A percentile compares a stretch with the other conserved stretches of the same genome.
phyloP scores from a whole-genome alignment of 257 asterid species.

The Rehmannia glutinosa region DNA sequence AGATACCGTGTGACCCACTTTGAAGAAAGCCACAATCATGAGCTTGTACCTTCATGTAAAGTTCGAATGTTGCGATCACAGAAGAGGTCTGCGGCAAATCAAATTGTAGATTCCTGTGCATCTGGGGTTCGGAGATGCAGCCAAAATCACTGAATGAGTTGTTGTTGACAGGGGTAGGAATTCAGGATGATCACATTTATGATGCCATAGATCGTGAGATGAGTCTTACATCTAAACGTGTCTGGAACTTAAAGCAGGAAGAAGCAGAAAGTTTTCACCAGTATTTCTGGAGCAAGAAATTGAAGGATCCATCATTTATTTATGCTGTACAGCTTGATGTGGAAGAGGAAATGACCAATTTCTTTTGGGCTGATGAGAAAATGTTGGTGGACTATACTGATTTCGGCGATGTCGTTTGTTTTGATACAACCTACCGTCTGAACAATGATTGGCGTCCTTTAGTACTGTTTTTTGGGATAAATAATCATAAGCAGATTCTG shows the following conservation, averaged over 20 bases:
- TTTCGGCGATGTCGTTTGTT: slow-evolving; percentile 59
- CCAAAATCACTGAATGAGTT: slow-evolving; percentile 38
- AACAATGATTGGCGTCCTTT: slow-evolving; percentile 47
- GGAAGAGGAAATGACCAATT: slow-evolving; percentile 44
- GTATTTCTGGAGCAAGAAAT: slow-evolving; percentile 36
- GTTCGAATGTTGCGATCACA: slow-evolving; percentile 48
- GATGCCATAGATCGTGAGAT: slow-evolving; percentile 42
- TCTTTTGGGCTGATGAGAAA: slow-evolving; percentile 63
- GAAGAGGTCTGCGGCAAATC: slow-evolving; percentile 36
- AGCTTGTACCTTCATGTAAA: slow-evolving; percentile 49
- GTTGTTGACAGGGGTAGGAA: slow-evolving; percentile 27
- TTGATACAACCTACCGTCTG: slow-evolving; percentile 38
- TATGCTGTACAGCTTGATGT: slow-evolving; percentile 48
- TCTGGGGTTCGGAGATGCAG: slow-evolving; percentile 26
- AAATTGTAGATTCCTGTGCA: slow-evolving; percentile 27
- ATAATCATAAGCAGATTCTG: slow-evolving; percentile 49
- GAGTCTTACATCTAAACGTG: slow-evolving; percentile 38
- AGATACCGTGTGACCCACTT: slow-evolving; percentile 61
- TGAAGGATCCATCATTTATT: slow-evolving; percentile 41
- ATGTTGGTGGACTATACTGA: slow-evolving; percentile 49
- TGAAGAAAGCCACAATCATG: slow-evolving; percentile 55
- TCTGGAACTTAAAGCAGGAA: slow-evolving; percentile 30
- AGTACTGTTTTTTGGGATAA: slow-evolving; percentile 40
- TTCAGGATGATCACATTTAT: slow-evolving; percentile 18
- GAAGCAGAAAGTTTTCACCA: slow-evolving; percentile 44